phyloP scores from a whole-genome alignment of 2,329 filamentous ascomycete species.

The Lachnellula arida region DNA sequence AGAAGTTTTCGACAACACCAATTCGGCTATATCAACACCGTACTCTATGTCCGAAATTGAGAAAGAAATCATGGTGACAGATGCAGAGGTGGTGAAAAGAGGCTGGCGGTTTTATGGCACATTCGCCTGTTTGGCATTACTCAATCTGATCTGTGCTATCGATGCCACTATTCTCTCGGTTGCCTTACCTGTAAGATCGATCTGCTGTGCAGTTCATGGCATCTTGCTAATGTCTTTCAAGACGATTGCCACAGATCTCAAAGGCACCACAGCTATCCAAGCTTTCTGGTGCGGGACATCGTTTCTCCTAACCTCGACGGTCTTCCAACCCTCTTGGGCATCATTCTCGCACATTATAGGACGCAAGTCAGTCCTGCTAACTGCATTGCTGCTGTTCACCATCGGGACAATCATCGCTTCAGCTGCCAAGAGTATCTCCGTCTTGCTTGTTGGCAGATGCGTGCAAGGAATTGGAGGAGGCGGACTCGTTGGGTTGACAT shows the following conservation, averaged over 20 bases:
- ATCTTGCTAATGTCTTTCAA: slow-evolving; percentile 4
- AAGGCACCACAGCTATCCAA: slow-evolving; percentile 47
- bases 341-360: slow-evolving; percentile 25
- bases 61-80: not conserved
- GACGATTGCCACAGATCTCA: slow-evolving; percentile 51
- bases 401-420: slow-evolving; percentile 30
- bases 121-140: slow-evolving; percentile 21
- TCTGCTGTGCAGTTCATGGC: not conserved
- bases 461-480: slow-evolving; percentile 48
- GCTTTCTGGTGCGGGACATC: slow-evolving; percentile 65
- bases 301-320: slow-evolving; percentile 60
- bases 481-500: slow-evolving; percentile 42
- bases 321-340: slow-evolving; percentile 46
- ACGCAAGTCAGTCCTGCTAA: slow-evolving; percentile 19
- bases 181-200: slow-evolving; percentile 21
- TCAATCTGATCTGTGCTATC: slow-evolving; percentile 53
- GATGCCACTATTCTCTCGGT: slow-evolving; percentile 55
- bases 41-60: slow-evolving; percentile 4
- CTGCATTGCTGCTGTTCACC: slow-evolving; percentile 20
- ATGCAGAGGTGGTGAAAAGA: slow-evolving; percentile 2
- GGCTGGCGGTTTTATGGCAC: slow-evolving; percentile 21
- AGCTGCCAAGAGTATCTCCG: slow-evolving; percentile 24
- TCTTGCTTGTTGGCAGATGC: slow-evolving; percentile 32
- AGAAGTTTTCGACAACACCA: not conserved
- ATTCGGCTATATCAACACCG: not conserved